Conservation (phyloP, 768 basidiomycete species). For the Saitozyma sp. region DNA sequence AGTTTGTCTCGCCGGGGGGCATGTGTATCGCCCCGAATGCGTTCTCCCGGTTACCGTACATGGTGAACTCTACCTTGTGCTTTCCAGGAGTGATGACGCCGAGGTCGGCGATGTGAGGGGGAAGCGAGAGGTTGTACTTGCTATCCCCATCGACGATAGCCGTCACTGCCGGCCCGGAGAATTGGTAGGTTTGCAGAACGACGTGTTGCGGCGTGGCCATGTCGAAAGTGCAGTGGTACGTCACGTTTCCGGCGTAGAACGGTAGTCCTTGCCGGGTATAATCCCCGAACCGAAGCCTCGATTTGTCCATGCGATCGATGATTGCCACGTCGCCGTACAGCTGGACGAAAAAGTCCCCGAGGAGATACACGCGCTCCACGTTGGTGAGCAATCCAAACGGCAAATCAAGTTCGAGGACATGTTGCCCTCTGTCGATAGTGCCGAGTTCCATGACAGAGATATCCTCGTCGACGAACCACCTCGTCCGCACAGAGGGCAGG, state of each 20-base stretch:
- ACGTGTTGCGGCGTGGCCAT: constrained; percentile 14
- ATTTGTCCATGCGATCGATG: constrained; percentile 1
- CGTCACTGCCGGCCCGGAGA: constrained; percentile 25
- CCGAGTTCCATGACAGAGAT: constrained; percentile 29
- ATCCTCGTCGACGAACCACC: constrained; percentile 41
- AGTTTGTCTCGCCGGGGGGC: constrained; percentile 31
- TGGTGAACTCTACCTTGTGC: constrained; percentile 27
- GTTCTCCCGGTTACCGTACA: constrained; percentile 38
- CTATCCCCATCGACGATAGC: constrained; percentile 15
- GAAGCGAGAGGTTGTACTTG: constrained; percentile 10
- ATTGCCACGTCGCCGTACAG: constrained; percentile 18
- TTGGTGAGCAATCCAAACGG: constrained; percentile 28
- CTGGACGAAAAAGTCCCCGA: constrained; percentile 35
- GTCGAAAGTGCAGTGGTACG: constrained; percentile 27
- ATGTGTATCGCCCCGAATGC: constrained; percentile 37
- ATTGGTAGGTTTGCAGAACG: constrained; percentile 24
- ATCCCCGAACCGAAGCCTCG: constrained; percentile 26
- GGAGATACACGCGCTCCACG: constrained; percentile 31
- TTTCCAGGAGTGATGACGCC: constrained; percentile 12
- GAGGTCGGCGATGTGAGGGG: constrained; percentile 17
- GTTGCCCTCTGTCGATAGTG: constrained; percentile 18
- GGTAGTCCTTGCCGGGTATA: constrained; percentile 31
- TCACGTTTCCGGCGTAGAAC: constrained; percentile 38
- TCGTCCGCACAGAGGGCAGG: constrained; percentile 8
- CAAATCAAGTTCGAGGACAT: constrained; percentile 23